phyloP scores from a whole-genome alignment of 2,329 filamentous ascomycete species.

The Talaromyces piceae region DNA sequence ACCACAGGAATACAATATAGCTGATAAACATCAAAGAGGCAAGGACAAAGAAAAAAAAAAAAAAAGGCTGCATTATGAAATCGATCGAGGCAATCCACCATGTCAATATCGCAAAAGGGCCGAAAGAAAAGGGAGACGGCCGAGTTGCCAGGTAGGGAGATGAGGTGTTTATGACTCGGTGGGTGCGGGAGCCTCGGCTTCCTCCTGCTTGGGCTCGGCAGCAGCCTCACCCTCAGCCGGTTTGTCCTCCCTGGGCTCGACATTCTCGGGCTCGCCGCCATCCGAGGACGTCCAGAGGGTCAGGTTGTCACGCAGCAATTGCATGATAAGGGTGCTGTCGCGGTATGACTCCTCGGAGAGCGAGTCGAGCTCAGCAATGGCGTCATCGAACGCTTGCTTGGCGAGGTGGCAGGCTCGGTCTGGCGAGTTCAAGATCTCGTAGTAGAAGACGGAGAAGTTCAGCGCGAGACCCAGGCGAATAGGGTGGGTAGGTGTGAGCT shows the following conservation, averaged over 20 bases:
- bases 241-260: slow-evolving; percentile 56
- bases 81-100: not conserved
- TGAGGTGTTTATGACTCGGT: slow-evolving; percentile 5
- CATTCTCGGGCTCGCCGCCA: slow-evolving; percentile 61
- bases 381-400: slow-evolving; percentile 98
- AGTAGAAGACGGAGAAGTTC: slow-evolving; percentile 99
- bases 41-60: not conserved
- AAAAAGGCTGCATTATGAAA: not conserved
- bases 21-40: slow-evolving; percentile 28
- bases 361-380: slow-evolving; percentile 96
- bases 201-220: slow-evolving; percentile 36
- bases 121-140: not conserved
- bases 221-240: slow-evolving; percentile 39
- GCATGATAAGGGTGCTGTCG: slow-evolving; percentile 99
- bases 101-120: not conserved
- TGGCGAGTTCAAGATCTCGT: slow-evolving; percentile 97
- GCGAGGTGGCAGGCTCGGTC: slow-evolving; percentile 96
- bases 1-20: slow-evolving; percentile 21
- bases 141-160: not conserved
- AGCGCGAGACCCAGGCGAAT: slow-evolving; percentile 95
- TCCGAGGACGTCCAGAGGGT: slow-evolving; percentile 97
- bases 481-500: slow-evolving; percentile 93
- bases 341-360: slow-evolving; percentile 97
- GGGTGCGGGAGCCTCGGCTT: slow-evolving; percentile 18
- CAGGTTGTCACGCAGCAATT: slow-evolving; percentile 95